Evolutionary conservation across 352 stramenopile species (phyloP).

Genomic region (Globisporangium sylvaticum): DNA sequence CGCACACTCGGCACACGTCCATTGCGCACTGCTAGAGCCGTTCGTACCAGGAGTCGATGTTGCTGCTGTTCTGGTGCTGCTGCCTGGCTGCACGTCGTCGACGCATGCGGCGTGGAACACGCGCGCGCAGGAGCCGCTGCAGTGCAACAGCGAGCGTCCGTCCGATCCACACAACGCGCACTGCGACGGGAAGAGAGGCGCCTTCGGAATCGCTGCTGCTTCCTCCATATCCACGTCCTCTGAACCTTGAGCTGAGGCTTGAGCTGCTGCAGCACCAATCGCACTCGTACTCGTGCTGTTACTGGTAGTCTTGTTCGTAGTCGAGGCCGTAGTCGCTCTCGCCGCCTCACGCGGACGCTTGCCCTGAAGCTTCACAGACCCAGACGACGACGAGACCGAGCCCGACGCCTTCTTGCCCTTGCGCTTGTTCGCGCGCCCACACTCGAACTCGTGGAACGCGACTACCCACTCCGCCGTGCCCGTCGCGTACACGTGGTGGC

Average conservation of each 20-base stretch:
- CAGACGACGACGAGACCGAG: not conserved
- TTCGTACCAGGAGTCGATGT: no score
- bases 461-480: conserved; percentile 49
- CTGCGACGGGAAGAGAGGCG: conserved; percentile 41
- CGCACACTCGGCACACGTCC: conserved; percentile 32
- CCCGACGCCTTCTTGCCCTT: not conserved
- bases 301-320: not conserved
- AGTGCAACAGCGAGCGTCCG: conserved; percentile 53
- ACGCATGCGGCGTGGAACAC: conserved; percentile 63
- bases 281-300: no score
- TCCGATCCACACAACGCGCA: conserved; percentile 57
- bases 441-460: conserved; percentile 77
- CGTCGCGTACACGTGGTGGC: conserved; percentile 56
- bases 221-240: not conserved
- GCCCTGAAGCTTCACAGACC: conserved; percentile 13
- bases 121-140: conserved; percentile 48
- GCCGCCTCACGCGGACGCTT: conserved; percentile 30
- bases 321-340: conserved; percentile 1
- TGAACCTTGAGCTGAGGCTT: not conserved
- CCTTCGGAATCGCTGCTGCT: not conserved
- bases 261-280: not conserved
- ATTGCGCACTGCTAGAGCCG: conserved; percentile 19
- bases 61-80: conserved; percentile 1
- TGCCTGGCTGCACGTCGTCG: conserved; percentile 33
- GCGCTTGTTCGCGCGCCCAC: conserved; percentile 52